A percentile compares a stretch with the other conserved stretches of the same genome.
Evolutionary conservation across 495 filamentous ascomycete genomes (phyloP).

Genomic region (Lentithecium fluviatile): DNA sequence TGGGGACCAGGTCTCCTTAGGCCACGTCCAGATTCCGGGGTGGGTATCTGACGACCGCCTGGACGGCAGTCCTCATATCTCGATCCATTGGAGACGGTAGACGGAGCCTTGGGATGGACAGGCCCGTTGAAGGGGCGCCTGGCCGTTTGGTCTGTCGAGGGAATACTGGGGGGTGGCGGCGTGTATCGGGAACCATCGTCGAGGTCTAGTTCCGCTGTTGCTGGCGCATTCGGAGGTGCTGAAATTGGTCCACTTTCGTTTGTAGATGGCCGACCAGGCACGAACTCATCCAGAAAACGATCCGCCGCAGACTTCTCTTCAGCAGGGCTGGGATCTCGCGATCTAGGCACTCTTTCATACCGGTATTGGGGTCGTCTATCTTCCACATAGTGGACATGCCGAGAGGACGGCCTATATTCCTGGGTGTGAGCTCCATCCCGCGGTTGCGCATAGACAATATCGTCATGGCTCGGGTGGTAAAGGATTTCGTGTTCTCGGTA

Average conservation of each 20-base stretch:
- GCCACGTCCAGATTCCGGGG: slow-evolving; percentile 21
- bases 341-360: slow-evolving; percentile 6
- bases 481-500: slow-evolving; percentile 23
- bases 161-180: slow-evolving; percentile 18
- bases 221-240: not conserved
- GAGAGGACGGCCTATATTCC: slow-evolving; percentile 12
- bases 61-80: slow-evolving; percentile 24
- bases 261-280: slow-evolving; percentile 27
- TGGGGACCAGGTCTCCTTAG: slow-evolving; percentile 18
- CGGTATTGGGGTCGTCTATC: slow-evolving; percentile 22
- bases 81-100: slow-evolving; percentile 25
- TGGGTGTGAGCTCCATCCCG: slow-evolving; percentile 15
- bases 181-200: slow-evolving; percentile 31
- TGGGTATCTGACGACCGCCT: slow-evolving; percentile 20
- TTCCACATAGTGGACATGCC: slow-evolving; percentile 14
- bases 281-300: slow-evolving; percentile 45
- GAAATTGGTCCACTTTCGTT: not conserved
- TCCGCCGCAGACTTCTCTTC: slow-evolving; percentile 44
- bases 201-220: slow-evolving; percentile 6
- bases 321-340: slow-evolving; percentile 12
- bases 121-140: not conserved
- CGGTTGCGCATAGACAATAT: slow-evolving; percentile 15
- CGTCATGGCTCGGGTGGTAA: slow-evolving; percentile 6
- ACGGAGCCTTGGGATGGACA: slow-evolving; percentile 4
- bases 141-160: slow-evolving; percentile 5